These are phyloP conservation scores for Colletotrichum sp. DNA, from an alignment of 2,329 filamentous ascomycete species.

Conservation along the genomic window DNA sequence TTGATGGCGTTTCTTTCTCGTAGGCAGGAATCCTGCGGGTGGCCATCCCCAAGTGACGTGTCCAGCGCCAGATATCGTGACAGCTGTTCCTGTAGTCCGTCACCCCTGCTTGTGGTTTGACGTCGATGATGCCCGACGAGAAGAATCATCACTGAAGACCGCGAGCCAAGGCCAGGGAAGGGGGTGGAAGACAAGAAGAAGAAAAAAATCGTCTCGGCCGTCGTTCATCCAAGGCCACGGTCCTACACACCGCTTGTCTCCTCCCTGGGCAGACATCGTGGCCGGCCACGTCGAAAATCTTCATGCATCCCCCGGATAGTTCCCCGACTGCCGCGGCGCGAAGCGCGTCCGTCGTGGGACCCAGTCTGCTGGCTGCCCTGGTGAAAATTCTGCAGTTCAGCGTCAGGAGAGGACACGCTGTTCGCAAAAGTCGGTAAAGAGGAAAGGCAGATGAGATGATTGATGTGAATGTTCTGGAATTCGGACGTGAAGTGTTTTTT, in stretches of 20 bases:
- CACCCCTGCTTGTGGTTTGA: neutral
- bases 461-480: neutral
- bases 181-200: neutral
- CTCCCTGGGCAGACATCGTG: neutral
- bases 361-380: neutral
- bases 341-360: neutral
- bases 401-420: neutral
- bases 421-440: neutral
- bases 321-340: neutral
- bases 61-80: neutral
- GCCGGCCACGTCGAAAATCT: neutral
- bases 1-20: neutral
- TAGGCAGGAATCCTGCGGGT: neutral
- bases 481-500: neutral
- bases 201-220: neutral
- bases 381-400: neutral
- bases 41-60: neutral
- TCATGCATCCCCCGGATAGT: neutral
- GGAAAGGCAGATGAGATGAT: neutral
- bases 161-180: neutral
- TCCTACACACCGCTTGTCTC: neutral
- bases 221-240: neutral
- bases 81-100: neutral
- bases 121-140: neutral
- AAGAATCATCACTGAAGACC: neutral